phyloP scores from a whole-genome alignment of 108 stramenopile genomes.

The Nitzschia palea region DNA sequence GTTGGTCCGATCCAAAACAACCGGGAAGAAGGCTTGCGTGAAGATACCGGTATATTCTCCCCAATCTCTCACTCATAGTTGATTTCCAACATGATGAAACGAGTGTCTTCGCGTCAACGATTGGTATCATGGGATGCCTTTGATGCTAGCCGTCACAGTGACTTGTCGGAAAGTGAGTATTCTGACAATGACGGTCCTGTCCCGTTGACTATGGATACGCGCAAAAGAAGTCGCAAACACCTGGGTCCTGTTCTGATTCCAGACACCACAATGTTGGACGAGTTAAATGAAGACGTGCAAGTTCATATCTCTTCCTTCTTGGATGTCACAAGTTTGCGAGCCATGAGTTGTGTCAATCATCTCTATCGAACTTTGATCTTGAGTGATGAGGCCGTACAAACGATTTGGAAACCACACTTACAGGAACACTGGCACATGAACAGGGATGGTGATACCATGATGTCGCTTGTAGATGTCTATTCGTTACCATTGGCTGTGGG shows the following conservation, averaged over 20 bases:
- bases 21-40: no score
- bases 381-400: constrained; percentile 5
- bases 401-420: constrained; percentile 25
- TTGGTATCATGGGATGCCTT: constrained; percentile 59
- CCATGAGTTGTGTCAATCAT: constrained; percentile 16
- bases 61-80: no score
- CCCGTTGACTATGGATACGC: no score
- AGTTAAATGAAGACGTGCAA: constrained; percentile 28
- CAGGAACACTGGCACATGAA: constrained; percentile 8
- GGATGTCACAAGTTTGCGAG: constrained; percentile 12
- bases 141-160: constrained; percentile 29
- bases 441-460: background rate
- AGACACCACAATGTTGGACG: no score
- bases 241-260: background rate
- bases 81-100: constrained; percentile 15
- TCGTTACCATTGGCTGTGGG: constrained; percentile 17
- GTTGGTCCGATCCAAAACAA: no score
- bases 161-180: constrained; percentile 16
- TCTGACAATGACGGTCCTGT: background rate
- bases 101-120: constrained; percentile 52
- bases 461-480: constrained; percentile 9
- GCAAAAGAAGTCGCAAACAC: background rate
- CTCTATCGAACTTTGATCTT: constrained; percentile 21
- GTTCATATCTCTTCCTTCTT: constrained; percentile 30
- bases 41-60: no score